A percentile compares a stretch with the other conserved stretches of the same genome.
phyloP scores from a whole-genome alignment of 1,284 basidiomycete species.

The Pholiota adiposa region DNA sequence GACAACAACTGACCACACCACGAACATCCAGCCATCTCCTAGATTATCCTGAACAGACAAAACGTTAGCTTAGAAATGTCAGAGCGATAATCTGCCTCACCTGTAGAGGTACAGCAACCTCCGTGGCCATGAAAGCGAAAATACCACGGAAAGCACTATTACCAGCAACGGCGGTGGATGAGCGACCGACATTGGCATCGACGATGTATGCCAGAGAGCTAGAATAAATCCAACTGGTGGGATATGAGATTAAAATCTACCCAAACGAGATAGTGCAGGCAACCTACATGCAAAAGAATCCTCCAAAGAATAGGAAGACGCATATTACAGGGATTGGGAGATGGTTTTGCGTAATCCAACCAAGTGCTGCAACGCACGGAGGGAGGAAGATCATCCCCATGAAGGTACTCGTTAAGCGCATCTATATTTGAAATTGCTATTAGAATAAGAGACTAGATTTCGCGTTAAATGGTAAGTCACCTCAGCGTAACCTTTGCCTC shows the following conservation, averaged over 20 bases:
- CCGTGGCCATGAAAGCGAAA: slow-evolving; percentile 71
- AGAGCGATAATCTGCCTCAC: slow-evolving; percentile 33
- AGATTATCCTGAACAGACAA: slow-evolving; percentile 36
- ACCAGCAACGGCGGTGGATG: slow-evolving; percentile 68
- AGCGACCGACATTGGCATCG: slow-evolving; percentile 77
- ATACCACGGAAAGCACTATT: slow-evolving; percentile 76
- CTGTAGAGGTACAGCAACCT: slow-evolving; percentile 71
- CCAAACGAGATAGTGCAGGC: slow-evolving; percentile 14
- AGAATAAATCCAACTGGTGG: slow-evolving; percentile 66
- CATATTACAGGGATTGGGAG: slow-evolving; percentile 67
- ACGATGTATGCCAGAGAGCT: slow-evolving; percentile 78
- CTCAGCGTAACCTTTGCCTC: slow-evolving; percentile 69
- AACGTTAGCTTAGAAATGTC: no score
- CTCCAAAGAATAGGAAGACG: slow-evolving; percentile 64
- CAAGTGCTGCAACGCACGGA: slow-evolving; percentile 68
- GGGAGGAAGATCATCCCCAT: slow-evolving; percentile 61
- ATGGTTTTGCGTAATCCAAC: slow-evolving; percentile 74
- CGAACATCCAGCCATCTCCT: slow-evolving; percentile 70
- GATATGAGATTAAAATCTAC: not conserved
- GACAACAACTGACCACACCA: slow-evolving; percentile 70
- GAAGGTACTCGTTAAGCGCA: slow-evolving; percentile 71
- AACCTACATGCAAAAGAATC: slow-evolving; percentile 73
- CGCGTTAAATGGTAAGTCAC: slow-evolving; percentile 37
- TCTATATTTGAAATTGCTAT: slow-evolving; percentile 46
- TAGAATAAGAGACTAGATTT: not conserved